Percentiles rank a stretch among this genome's conserved stretches.
Conservation (phyloP, 2,329 filamentous ascomycete species). For the Dendryphion nanum region DNA sequence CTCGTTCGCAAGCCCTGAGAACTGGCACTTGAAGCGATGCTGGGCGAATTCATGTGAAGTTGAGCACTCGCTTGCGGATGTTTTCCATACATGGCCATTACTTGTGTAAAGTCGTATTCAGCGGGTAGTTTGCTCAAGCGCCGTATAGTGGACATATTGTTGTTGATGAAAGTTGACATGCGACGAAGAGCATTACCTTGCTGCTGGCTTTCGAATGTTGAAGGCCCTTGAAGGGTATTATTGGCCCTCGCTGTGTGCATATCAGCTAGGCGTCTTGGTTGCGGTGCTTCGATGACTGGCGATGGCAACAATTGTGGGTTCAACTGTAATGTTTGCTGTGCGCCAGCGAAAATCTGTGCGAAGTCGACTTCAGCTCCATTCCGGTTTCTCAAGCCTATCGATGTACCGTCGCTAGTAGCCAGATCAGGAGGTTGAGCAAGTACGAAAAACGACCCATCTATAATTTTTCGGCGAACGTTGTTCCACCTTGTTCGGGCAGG, state of each 20-base stretch:
- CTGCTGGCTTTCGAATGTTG: slow-evolving; percentile 15
- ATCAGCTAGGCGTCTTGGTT: slow-evolving; percentile 12
- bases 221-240: slow-evolving; percentile 8
- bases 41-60: slow-evolving; percentile 3
- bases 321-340: slow-evolving; percentile 13
- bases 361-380: slow-evolving; percentile 14
- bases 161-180: slow-evolving; percentile 16
- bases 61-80: slow-evolving; percentile 4
- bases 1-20: slow-evolving; percentile 6
- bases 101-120: slow-evolving; percentile 13
- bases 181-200: slow-evolving; percentile 12
- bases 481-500: slow-evolving; percentile 54
- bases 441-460: slow-evolving; percentile 54
- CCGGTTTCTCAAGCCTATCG: slow-evolving; percentile 4
- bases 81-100: slow-evolving; percentile 19
- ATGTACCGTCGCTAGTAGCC: slow-evolving; percentile 5
- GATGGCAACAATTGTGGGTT: slow-evolving; percentile 4
- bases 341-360: slow-evolving; percentile 15
- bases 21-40: background rate
- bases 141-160: slow-evolving; percentile 18
- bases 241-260: slow-evolving; percentile 15
- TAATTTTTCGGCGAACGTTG: slow-evolving; percentile 48
- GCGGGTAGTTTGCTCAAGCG: slow-evolving; percentile 14
- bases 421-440: slow-evolving; percentile 31
- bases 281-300: background rate